Base-by-base conservation (phyloP, 495 filamentous ascomycete species). In the Hypomontagnella submonticulosa region DNA sequence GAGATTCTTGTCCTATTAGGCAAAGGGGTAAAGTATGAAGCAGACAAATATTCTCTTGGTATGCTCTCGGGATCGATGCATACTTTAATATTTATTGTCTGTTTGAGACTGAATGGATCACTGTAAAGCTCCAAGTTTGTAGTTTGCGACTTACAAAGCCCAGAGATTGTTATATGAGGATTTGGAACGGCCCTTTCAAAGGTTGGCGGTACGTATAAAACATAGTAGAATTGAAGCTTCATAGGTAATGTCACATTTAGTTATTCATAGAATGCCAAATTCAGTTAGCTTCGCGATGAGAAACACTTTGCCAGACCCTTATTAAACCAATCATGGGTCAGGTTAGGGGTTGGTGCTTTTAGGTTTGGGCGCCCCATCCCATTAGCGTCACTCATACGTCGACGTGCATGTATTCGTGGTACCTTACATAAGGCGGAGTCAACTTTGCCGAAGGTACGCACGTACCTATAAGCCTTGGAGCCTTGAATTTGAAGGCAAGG, bases 241-340 rank as follows among this genome's bases (percentile, higher is more conserved):
- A 61, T 50, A 38, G 15, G 23, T 11, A 56, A 44, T 66, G 55
- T 66, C 23, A 59, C 62, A 60, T 42, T 60, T 13, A 44, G 23
- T 56, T 66, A 67, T 62, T 62, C 52, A 58, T 62, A 54, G 18
- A 53, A 62, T 57, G 63, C 63, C 50, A 56, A 61, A 61, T 47
- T 38, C 19, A 38, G 57, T 52, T 57, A 61, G 62, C 19, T 18
- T 12, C 9, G 30, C 32, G 10, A 33, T 64, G 37, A 47, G 34
- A 33, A 27, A 50, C 51, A 23, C 55, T 51, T 27, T 13, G 23
- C 46, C 36, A 32, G 16, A 27, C 23, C 34, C 38, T 19, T 37
- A 18, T 10, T 18, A 3, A 36, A 27, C 58, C 49, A 61, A 61
- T 61, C 33, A 54, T 30, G 41, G 8, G 6, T 27, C 23, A 6